Percentiles rank a stretch among this genome's conserved stretches.
Evolutionary conservation across 768 basidiomycete genomes (phyloP).

Genomic region (Tricholoma sp.): DNA sequence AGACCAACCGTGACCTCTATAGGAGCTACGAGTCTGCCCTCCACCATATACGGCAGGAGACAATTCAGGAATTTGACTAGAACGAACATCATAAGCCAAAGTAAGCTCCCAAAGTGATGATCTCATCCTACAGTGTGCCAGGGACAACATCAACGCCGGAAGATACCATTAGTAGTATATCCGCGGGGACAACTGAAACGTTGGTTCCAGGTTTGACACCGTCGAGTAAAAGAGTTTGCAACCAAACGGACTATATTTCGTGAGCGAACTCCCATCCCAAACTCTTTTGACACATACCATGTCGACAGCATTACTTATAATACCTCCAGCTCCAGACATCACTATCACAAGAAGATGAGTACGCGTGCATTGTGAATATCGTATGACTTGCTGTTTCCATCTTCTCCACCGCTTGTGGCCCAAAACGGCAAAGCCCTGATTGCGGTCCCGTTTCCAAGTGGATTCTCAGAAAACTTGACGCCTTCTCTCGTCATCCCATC

Average conservation of each 20-base stretch:
- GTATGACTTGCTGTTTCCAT: conserved; percentile 18
- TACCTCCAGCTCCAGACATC: conserved; percentile 23
- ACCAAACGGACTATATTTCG: conserved; percentile 17
- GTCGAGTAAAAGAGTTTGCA: conserved; percentile 18
- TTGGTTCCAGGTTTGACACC: conserved; percentile 23
- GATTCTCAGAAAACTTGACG: conserved; percentile 14
- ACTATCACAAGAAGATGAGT: conserved; percentile 9
- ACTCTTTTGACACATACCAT: conserved; percentile 12
- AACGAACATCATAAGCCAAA: background rate
- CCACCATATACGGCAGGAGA: conserved; percentile 23
- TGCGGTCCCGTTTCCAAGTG: conserved; percentile 13
- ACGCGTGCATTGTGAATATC: too few relatives aligned
- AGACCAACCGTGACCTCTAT: conserved; percentile 21
- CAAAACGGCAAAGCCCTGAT: conserved; percentile 13
- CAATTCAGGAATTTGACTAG: conserved; percentile 17
- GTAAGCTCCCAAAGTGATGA: background rate
- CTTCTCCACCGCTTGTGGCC: conserved; percentile 16
- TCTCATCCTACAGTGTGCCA: conserved; percentile 5
- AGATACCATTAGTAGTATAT: conserved; percentile 17
- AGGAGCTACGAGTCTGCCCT: conserved; percentile 17
- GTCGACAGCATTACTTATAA: conserved; percentile 22
- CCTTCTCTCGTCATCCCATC: conserved; percentile 18
- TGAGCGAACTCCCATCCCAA: background rate
- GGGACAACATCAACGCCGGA: conserved; percentile 18
- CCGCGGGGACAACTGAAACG: conserved; percentile 18